phyloP scores from a whole-genome alignment of 495 filamentous ascomycete genomes.

The Penicillium pulvis region DNA sequence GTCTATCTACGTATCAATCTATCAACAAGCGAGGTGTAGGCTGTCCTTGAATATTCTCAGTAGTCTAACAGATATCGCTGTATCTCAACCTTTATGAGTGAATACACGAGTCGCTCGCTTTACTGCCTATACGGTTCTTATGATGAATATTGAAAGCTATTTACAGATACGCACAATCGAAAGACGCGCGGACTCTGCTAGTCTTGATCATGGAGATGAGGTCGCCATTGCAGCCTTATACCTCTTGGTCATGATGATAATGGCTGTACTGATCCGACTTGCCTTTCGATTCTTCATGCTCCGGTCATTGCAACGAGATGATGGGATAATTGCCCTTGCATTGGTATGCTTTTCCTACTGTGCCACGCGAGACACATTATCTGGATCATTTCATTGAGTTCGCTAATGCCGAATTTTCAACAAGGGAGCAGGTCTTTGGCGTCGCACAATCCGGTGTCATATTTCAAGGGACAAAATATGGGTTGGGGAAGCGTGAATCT shows the following conservation, averaged over 20 bases:
- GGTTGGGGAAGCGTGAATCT: not conserved
- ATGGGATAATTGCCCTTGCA: conserved; percentile 11
- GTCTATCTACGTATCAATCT: too few relatives aligned
- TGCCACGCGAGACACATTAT: not conserved
- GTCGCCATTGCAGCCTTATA: conserved; percentile 15
- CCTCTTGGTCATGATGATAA: conserved; percentile 17
- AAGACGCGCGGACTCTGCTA: too few relatives aligned
- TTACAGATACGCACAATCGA: too few relatives aligned
- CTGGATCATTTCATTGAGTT: not conserved
- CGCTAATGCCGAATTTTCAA: not conserved
- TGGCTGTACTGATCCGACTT: conserved; percentile 16
- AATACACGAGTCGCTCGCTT: too few relatives aligned
- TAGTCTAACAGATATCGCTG: too few relatives aligned
- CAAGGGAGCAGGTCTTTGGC: not conserved
- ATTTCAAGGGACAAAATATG: not conserved
- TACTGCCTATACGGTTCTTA: not conserved
- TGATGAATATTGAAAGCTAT: not conserved
- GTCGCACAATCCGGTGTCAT: not conserved
- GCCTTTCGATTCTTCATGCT: conserved; percentile 16
- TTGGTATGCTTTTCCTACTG: conserved; percentile 1
- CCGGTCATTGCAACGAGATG: conserved; percentile 17
- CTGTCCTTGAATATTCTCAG: too few relatives aligned
- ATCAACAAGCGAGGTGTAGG: too few relatives aligned
- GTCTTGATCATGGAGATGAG: conserved; percentile 1
- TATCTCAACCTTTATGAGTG: too few relatives aligned